Evolutionary conservation across 108 stramenopile genomes (phyloP).

Genomic region (Pseudonitzschia multiseries): DNA sequence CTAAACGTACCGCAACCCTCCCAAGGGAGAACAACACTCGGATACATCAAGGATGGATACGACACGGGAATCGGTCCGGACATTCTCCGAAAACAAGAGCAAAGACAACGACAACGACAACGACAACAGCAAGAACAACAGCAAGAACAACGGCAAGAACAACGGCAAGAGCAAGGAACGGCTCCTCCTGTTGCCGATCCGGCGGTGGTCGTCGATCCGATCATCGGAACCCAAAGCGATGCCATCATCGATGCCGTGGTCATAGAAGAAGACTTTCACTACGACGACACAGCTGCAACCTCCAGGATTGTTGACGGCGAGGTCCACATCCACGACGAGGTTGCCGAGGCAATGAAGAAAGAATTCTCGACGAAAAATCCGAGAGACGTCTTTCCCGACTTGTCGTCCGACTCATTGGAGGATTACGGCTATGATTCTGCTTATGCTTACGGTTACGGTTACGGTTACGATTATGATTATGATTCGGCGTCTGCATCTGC

Average conservation of each 20-base stretch:
- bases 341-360: not conserved
- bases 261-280: not conserved
- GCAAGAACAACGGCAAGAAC: too few species aligned
- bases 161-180: not conserved
- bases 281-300: not conserved
- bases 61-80: slow-evolving; percentile 6
- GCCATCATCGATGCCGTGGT: slow-evolving; percentile 5
- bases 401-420: not conserved
- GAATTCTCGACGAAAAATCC: not conserved
- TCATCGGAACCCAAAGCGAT: not conserved
- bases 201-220: too few species aligned
- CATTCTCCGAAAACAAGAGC: not conserved
- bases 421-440: too few species aligned
- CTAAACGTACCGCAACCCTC: not conserved
- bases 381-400: not conserved
- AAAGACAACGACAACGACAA: too few species aligned
- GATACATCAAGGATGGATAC: slow-evolving; percentile 11
- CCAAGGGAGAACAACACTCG: not conserved
- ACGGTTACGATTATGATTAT: too few species aligned
- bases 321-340: not conserved
- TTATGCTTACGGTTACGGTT: too few species aligned
- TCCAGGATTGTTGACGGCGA: not conserved
- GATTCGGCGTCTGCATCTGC: too few species aligned
- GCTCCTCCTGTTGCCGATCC: too few species aligned
- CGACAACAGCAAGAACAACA: too few species aligned